Evolutionary conservation across 495 filamentous ascomycete species (phyloP).

Genomic region (Platismatia glauca): DNA sequence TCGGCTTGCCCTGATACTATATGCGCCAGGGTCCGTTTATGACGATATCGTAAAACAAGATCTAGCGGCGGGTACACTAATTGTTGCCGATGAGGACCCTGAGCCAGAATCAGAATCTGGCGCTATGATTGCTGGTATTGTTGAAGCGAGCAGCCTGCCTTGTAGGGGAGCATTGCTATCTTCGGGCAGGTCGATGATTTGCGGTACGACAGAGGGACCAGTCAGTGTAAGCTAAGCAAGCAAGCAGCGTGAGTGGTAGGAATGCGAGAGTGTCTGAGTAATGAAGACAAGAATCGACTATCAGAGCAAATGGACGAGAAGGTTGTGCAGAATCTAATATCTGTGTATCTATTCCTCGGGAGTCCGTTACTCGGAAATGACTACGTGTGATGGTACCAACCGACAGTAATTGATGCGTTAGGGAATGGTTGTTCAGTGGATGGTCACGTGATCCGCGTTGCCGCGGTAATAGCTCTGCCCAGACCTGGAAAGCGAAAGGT

Average conservation of each 20-base stretch:
- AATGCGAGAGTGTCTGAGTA: too few relatives aligned
- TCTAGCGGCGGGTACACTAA: not conserved
- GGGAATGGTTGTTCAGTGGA: too few relatives aligned
- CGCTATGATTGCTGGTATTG: not conserved
- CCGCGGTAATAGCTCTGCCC: constrained; percentile 4
- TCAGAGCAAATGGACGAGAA: not conserved
- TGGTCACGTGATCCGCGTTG: not conserved
- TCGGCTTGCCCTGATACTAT: not conserved
- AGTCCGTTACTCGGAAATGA: not conserved
- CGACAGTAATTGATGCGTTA: too few relatives aligned
- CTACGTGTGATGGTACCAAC: too few relatives aligned
- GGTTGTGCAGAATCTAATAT: not conserved
- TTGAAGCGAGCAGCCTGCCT: not conserved
- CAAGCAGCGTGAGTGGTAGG: not conserved
- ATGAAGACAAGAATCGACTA: too few relatives aligned
- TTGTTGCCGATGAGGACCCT: not conserved
- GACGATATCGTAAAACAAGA: not conserved
- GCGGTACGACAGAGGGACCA: not conserved
- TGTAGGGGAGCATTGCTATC: not conserved
- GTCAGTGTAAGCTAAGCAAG: not conserved
- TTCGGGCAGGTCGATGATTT: not conserved
- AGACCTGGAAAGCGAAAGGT: too few relatives aligned
- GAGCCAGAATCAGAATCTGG: not conserved
- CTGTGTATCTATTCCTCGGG: not conserved
- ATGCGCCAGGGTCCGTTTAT: not conserved